Base-by-base conservation (phyloP, 228 moss, liverwort and hornwort species). In the Sphagnum fallax region DNA sequence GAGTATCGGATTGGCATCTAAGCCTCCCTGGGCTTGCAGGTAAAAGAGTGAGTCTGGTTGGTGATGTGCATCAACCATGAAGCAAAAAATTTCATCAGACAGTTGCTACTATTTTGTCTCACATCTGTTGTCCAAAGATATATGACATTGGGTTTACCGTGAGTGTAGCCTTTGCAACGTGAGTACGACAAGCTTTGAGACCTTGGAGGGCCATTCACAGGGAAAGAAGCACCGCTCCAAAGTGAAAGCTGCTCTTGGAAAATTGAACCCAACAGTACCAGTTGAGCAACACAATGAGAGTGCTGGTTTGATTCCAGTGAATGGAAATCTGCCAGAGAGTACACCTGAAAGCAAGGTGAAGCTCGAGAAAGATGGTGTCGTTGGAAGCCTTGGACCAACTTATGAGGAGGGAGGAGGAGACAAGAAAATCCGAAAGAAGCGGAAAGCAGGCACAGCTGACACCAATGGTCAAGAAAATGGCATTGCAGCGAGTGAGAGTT, bases 1-100 rank as follows among this genome's bases (percentile, higher is more conserved):
- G 52, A 87, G 78, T 73, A 51, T 83, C 12, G 97, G 93, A 52
- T 74, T 93, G 60, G 83, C 97, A 61, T 73, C 79, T 58, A n/a
- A 5, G 69, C 78, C 91, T 80, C 97, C 97, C 62, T 97, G 97
- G 97, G 80, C 74, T 51, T 97, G 97, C 90, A 93, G 93, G 96
- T 96, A 52, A 73, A 60, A 61, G 47, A 16, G 59, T 11, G 15
- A 60, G 15, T 60, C 59, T 11, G 49, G 63, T 14, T 65, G 14
- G 10, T 2, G 47, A 9, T 14, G 10, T 10, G 64, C 47, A 65
- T 10, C 15, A 4, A n/a, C 64, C 10, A 65, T 18, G 64, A 10
- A 14, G 12, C 64, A n/a, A 18, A 13, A n/a, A 2, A 1, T 2
- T 32, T 32, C 32, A 32, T 32, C 2, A 32, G 32, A 2, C 12